Base-by-base conservation (phyloP, 176 grass and related monocot species). In the Zoysia japonica region DNA sequence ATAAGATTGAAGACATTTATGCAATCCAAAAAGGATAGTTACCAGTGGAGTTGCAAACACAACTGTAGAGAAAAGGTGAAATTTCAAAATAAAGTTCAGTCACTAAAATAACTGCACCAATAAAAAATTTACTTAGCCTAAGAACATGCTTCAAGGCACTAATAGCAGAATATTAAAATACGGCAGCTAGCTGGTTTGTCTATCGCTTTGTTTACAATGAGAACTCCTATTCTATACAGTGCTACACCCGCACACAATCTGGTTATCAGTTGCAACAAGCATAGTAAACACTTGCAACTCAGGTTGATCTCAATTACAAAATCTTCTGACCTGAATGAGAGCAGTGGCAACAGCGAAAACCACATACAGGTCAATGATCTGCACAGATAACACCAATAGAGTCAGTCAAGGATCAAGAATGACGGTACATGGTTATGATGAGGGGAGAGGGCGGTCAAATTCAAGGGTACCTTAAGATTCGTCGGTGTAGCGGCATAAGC, bases 281-380 rank as follows among this genome's bases (percentile, higher is more conserved):
- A 55, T 3, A 65, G 35, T 6, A 78, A 11, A 60, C 17, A 61
- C 52, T 66, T 78, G 60, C 3, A 61, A 14, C 37, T 7, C 20
- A 83, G 2, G 20, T 46, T 28, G 8, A 54, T 70, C 35, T 77
- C 48, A 36, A 7, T 14, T n/a, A 37, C 44, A 45, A 55, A 66
- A 40, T 28, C 28, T 28, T 28, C 0, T 65, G 47, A 90, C 95
- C 90, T 98, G 90, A 80, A 93, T 70, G 20, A 95, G 53, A 75
- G 86, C 90, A 68, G 88, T 91, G 7, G 64, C 54, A 9, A 98
- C 65, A 0, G 90, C 88, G 4, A 87, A 98, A 61, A 88, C 65
- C 84, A 95, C 84, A 20, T 95, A 98, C 10, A 98, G 70, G 70
- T 95, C 96, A 56, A 98, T 91, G 11, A 95, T 93, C 96, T 98